Base-by-base conservation (phyloP, 2,329 filamentous ascomycete species). In the Ceratocystis alfenasii region DNA sequence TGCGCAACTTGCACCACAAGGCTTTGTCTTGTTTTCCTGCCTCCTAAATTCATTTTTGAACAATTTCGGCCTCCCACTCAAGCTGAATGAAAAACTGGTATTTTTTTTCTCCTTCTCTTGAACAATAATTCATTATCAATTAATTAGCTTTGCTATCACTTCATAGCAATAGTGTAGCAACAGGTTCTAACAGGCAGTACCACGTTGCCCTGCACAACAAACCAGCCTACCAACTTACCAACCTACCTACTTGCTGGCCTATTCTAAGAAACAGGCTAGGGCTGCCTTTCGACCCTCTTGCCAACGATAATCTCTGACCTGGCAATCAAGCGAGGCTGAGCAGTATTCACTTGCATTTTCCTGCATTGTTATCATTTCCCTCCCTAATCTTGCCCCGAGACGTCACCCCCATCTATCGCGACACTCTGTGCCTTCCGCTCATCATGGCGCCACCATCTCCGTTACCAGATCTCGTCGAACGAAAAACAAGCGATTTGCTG, bases 261-360 rank as follows among this genome's bases (percentile, higher is more conserved):
- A 4, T 41, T 15, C 36, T 41, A 41, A 41, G 10, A 41, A 41
- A 41, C 36, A 41, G 36, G 36, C 36, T 12, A 41, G 36, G 36
- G 15, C 61, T n/a, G 36, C 25, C 17, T 3, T 36, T 28, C 30
- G 33, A 44, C 36, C 53, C 50, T 55, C 53, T 44, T 17, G n/a
- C 22, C 20, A 28, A 33, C 28, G 30, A 57, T 7, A 64, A 22
- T 22, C 44, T 45, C 60, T 62, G 36, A 48, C 60, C 25, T 63
- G 61, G 61, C 61, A 30, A 48, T n/a, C 61, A 48, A 60, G 25
- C 63, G 53, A 65, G 63, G 63, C 53, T 65, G 63, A 65, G 63
- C 33, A 65, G 53, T 44, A 25, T 65, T 36, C 63, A 65, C 41
- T 44, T 65, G 63, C 63, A 65, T 48, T 41, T 41, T 65, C 63